phyloP scores from a whole-genome alignment of 2,329 filamentous ascomycete genomes.

The Drechslerella coelobrocha region DNA sequence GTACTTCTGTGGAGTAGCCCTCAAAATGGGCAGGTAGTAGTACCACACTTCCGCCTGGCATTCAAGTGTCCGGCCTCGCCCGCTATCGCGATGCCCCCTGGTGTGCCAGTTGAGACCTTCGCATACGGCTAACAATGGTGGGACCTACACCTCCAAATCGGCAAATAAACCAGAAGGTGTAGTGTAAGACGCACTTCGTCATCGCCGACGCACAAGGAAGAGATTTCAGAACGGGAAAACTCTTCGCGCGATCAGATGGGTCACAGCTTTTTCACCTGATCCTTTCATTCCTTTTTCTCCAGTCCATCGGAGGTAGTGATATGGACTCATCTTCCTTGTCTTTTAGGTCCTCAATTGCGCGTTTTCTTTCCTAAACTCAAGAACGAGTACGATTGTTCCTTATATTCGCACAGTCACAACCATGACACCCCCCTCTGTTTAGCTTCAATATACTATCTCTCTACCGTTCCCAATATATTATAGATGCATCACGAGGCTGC shows the following conservation, averaged over 20 bases:
- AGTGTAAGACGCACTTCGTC: constrained; percentile 47
- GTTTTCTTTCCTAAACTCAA: constrained; percentile 6
- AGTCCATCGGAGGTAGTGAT: constrained; percentile 27
- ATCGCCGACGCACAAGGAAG: constrained; percentile 21
- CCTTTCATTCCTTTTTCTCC: constrained; percentile 33
- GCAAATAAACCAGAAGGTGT: constrained; percentile 18
- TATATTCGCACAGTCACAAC: background rate
- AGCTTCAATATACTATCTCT: constrained; percentile 1
- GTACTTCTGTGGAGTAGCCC: background rate
- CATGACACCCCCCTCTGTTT: background rate
- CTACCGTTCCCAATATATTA: background rate
- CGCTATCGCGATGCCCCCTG: constrained; percentile 25
- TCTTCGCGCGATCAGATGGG: constrained; percentile 20
- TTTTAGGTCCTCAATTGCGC: constrained; percentile 46
- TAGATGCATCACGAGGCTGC: background rate
- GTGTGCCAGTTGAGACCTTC: constrained; percentile 33
- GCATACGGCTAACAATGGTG: constrained; percentile 51
- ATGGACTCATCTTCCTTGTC: constrained; percentile 41
- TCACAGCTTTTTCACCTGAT: constrained; percentile 23
- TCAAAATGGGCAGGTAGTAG: background rate
- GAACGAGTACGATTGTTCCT: background rate
- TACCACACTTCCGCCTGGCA: constrained; percentile 1
- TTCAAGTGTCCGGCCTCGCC: constrained; percentile 1
- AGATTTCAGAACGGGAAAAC: constrained; percentile 13
- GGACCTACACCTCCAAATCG: constrained; percentile 36